These are phyloP conservation scores for Sodiomyces alkalinus DNA, from an alignment of 2,329 filamentous ascomycete genomes.

Conservation along the genomic window DNA sequence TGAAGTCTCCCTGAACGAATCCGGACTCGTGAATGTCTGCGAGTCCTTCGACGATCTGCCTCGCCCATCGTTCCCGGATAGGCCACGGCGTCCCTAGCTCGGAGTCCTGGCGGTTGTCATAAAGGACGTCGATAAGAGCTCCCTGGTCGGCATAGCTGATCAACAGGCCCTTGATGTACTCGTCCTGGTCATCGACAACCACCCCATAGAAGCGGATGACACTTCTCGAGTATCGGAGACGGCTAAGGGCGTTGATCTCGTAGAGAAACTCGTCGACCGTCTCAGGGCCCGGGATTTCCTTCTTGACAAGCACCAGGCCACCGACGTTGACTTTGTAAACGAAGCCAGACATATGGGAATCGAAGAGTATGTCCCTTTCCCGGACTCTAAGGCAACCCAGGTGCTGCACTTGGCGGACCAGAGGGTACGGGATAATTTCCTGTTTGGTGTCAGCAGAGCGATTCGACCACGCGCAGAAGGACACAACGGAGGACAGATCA, in stretches of 20 bases:
- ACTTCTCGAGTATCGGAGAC: slow-evolving; percentile 53
- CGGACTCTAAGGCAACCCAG: slow-evolving; percentile 47
- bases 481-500: slow-evolving; percentile 1
- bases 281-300: slow-evolving; percentile 92
- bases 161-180: slow-evolving; percentile 71
- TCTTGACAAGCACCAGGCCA: slow-evolving; percentile 69
- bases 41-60: slow-evolving; percentile 77
- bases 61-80: slow-evolving; percentile 72
- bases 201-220: slow-evolving; percentile 82
- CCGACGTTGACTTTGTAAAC: slow-evolving; percentile 79
- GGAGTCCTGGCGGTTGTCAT: slow-evolving; percentile 52
- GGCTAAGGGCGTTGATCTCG: slow-evolving; percentile 87
- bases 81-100: slow-evolving; percentile 47
- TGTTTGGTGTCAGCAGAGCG: slow-evolving; percentile 11
- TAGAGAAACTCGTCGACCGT: slow-evolving; percentile 95
- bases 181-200: slow-evolving; percentile 62
- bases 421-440: slow-evolving; percentile 83
- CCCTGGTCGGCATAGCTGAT: slow-evolving; percentile 80
- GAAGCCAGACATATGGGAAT: slow-evolving; percentile 89
- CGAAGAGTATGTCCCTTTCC: slow-evolving; percentile 68
- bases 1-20: slow-evolving; percentile 96
- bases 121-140: slow-evolving; percentile 80
- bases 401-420: slow-evolving; percentile 57
- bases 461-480: slow-evolving; percentile 1
- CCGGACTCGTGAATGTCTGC: slow-evolving; percentile 90